Base-by-base conservation (phyloP, 106 monocot genomes). In the Dioscorea dumetorum region DNA sequence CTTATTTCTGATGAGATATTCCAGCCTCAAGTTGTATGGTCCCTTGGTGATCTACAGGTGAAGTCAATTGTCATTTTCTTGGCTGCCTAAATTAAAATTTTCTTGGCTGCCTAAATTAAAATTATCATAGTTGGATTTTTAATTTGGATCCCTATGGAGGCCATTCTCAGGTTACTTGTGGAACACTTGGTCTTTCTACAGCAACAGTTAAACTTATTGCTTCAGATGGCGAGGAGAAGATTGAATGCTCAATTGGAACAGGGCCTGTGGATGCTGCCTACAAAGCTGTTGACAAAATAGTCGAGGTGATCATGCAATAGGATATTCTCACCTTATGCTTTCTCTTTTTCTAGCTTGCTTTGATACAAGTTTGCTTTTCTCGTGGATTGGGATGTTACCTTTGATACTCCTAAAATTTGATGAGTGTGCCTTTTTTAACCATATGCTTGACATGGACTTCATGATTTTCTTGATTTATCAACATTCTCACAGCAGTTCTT, bases 261-360 rank as follows among this genome's bases (percentile, higher is more conserved):
- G 95, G 91, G 23, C 91, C 95, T 19, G 88, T 91, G 33, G 86
- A 97, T 77, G 95, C 91, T 58, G 91, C 88, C 69, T 97, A 91
- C 70, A 84, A 91, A 73, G 91, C 95, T 60, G 62, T 97, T 77
- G 88, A 97, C 70, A 69, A 72, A 71, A 91, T 97, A 67, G 88
- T 95, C 34, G 74, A 91, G 91, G 95, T 88, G 56, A 63, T 59
- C 16, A 56, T 28, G 28, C 28, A 28, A 28, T 28, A 1, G 19
- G 19, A 56, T 13, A 18, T 12, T 56, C n/a, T 56, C 54, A 56
- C 54, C 19, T 56, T 56, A 9, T 18, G 22, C 61, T 61, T 10
- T 41, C 41, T 41, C 41, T 41, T 41, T 10, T 2, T 41, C 10
- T 0, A 41, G 5, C 41, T 41, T 41, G 41, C 41, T 41, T 41